Evolutionary conservation across 2,329 filamentous ascomycete species (phyloP).

Genomic region (Coniochaeta pulveracea): DNA sequence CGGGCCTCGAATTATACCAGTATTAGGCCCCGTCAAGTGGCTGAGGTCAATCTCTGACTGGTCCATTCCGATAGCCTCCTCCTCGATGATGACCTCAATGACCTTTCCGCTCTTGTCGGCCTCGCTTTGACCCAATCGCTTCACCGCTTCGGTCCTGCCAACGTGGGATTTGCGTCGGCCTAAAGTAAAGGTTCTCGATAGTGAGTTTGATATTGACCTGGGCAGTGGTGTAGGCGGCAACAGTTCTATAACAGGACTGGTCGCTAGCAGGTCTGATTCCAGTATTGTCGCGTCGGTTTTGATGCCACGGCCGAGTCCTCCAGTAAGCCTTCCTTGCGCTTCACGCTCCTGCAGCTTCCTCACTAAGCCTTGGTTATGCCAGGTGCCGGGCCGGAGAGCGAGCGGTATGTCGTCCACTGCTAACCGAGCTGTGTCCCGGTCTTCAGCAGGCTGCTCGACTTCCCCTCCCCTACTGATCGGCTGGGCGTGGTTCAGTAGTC

Average conservation of each 20-base stretch:
- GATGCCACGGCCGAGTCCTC: conserved; percentile 46
- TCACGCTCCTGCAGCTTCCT: conserved; percentile 38
- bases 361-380: conserved; percentile 32
- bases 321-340: conserved; percentile 41
- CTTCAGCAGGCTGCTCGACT: conserved; percentile 10
- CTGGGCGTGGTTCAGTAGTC: conserved; percentile 28
- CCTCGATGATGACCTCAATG: conserved; percentile 45
- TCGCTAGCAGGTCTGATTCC: conserved; percentile 36
- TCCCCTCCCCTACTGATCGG: conserved; percentile 24
- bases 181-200: conserved; percentile 26
- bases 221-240: conserved; percentile 14
- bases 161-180: conserved; percentile 8
- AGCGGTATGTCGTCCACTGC: conserved; percentile 35
- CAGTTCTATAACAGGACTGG: conserved; percentile 20
- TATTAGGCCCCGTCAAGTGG: conserved; percentile 32
- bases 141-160: conserved; percentile 27
- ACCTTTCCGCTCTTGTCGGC: conserved; percentile 49
- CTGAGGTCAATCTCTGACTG: conserved; percentile 37
- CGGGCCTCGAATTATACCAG: conserved; percentile 13
- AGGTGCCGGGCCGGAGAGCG: conserved; percentile 30
- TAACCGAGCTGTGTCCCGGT: conserved; percentile 15
- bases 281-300: conserved; percentile 33
- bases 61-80: conserved; percentile 10
- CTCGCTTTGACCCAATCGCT: conserved; percentile 41
- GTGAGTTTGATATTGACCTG: too few species aligned